phyloP scores from a whole-genome alignment of 805 yeast species.

The Blastobotrys peoriensis region DNA sequence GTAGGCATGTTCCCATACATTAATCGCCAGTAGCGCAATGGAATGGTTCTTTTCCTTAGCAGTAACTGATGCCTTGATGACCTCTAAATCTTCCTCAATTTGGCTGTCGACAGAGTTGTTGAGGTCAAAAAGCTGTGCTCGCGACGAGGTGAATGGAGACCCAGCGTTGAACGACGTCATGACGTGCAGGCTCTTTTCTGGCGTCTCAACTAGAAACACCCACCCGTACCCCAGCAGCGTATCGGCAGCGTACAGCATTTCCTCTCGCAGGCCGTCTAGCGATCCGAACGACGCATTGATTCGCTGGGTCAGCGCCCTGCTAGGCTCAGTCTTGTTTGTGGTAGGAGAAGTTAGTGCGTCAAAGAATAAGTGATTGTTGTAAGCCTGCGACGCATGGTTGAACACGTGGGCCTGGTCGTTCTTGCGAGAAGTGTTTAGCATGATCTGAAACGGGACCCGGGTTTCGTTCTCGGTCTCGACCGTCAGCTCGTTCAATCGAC shows the following conservation, averaged over 20 bases:
- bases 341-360: slow-evolving; percentile 43
- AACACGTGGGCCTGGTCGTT: slow-evolving; percentile 63
- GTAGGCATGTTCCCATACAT: slow-evolving; percentile 89
- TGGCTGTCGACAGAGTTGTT: slow-evolving; percentile 57
- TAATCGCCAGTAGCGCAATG: slow-evolving; percentile 70
- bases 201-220: slow-evolving; percentile 77
- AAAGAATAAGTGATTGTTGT: slow-evolving; percentile 85
- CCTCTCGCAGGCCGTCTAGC: slow-evolving; percentile 63
- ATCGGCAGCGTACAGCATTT: slow-evolving; percentile 61
- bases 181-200: slow-evolving; percentile 46
- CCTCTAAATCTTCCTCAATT: slow-evolving; percentile 42
- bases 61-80: slow-evolving; percentile 36
- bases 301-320: slow-evolving; percentile 31
- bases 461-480: slow-evolving; percentile 77
- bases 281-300: slow-evolving; percentile 67
- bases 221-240: slow-evolving; percentile 83
- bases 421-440: slow-evolving; percentile 55
- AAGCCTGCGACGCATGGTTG: slow-evolving; percentile 86
- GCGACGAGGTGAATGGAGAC: slow-evolving; percentile 57
- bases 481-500: slow-evolving; percentile 55
- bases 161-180: slow-evolving; percentile 89
- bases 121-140: slow-evolving; percentile 66
- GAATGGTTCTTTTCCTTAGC: slow-evolving; percentile 25
- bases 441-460: slow-evolving; percentile 65
- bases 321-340: slow-evolving; percentile 27